Evolutionary conservation across 768 basidiomycete species (phyloP).

Genomic region (Tulasnella sp.): DNA sequence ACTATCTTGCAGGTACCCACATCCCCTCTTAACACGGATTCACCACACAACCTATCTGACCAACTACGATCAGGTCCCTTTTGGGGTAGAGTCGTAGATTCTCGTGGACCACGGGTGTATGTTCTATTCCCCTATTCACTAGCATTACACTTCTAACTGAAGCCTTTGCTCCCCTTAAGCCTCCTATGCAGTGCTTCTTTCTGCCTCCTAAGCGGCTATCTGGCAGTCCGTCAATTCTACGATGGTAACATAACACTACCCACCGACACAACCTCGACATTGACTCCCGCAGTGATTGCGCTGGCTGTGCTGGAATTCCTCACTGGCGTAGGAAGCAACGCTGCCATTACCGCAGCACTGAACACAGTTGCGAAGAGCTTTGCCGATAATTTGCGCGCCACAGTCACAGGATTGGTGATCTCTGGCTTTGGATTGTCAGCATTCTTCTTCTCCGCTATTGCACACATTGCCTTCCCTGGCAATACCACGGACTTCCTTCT

Average conservation of each 20-base stretch:
- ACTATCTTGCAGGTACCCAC: neutral
- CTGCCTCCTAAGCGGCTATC: conserved; percentile 56
- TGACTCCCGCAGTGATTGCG: conserved; percentile 32
- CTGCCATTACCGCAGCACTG: conserved; percentile 52
- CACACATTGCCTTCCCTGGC: conserved; percentile 58
- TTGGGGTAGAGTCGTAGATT: conserved; percentile 69
- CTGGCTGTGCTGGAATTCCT: conserved; percentile 54
- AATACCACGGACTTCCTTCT: conserved; percentile 67
- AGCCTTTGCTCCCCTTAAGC: conserved; percentile 23
- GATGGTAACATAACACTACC: conserved; percentile 36
- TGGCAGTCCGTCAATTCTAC: conserved; percentile 57
- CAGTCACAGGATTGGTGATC: conserved; percentile 61
- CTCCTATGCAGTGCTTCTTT: conserved; percentile 47
- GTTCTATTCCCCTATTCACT: conserved; percentile 12
- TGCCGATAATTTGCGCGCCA: conserved; percentile 61
- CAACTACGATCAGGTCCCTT: conserved; percentile 64
- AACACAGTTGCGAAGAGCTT: conserved; percentile 80
- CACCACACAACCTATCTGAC: conserved; percentile 48
- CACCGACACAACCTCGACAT: conserved; percentile 25
- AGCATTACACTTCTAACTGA: neutral
- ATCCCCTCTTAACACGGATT: conserved; percentile 44
- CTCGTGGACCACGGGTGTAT: conserved; percentile 46
- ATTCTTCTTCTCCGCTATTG: conserved; percentile 72
- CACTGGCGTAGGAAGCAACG: conserved; percentile 67
- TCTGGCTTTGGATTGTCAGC: conserved; percentile 87